Conservation (phyloP, 768 basidiomycete genomes). For the Chlorophyllum brunneum region DNA sequence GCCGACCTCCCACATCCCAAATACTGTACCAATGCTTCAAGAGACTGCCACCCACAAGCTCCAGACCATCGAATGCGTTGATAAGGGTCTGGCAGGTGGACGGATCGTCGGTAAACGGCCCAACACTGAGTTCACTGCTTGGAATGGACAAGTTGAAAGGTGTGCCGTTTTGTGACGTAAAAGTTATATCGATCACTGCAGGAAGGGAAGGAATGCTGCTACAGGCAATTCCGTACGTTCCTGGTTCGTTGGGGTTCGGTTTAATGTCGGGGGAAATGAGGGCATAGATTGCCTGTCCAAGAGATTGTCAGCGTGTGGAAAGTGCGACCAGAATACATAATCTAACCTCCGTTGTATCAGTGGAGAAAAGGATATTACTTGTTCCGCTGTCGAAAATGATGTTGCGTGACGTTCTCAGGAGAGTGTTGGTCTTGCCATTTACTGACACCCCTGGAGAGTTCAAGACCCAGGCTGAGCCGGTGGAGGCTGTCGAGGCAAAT, state of each 20-base stretch:
- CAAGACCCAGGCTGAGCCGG: constrained; percentile 41
- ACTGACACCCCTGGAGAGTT: constrained; percentile 43
- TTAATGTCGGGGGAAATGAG: constrained; percentile 56
- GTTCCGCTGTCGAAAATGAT: constrained; percentile 60
- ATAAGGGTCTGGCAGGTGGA: constrained; percentile 53
- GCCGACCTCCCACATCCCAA: constrained; percentile 47
- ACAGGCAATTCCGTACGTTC: constrained; percentile 55
- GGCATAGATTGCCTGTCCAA: constrained; percentile 48
- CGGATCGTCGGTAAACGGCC: constrained; percentile 49
- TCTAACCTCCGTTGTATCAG: constrained; percentile 42
- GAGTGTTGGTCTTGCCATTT: constrained; percentile 46
- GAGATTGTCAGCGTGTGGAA: constrained; percentile 9
- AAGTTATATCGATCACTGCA: constrained; percentile 48
- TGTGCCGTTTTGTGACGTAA: constrained; percentile 45
- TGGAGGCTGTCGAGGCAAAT: constrained; percentile 36
- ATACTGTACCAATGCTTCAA: constrained; percentile 60
- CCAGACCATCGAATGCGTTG: constrained; percentile 51
- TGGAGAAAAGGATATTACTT: constrained; percentile 50
- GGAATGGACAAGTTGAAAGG: constrained; percentile 57
- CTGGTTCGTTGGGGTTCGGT: constrained; percentile 46
- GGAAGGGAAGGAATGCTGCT: constrained; percentile 39
- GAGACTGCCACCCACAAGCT: constrained; percentile 50
- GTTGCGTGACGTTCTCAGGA: constrained; percentile 34
- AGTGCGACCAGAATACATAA: constrained; percentile 1
- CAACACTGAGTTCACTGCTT: constrained; percentile 52